These are phyloP conservation scores for Dactylella cylindrospora DNA, from an alignment of 2,329 filamentous ascomycete genomes.

Conservation along the genomic window DNA sequence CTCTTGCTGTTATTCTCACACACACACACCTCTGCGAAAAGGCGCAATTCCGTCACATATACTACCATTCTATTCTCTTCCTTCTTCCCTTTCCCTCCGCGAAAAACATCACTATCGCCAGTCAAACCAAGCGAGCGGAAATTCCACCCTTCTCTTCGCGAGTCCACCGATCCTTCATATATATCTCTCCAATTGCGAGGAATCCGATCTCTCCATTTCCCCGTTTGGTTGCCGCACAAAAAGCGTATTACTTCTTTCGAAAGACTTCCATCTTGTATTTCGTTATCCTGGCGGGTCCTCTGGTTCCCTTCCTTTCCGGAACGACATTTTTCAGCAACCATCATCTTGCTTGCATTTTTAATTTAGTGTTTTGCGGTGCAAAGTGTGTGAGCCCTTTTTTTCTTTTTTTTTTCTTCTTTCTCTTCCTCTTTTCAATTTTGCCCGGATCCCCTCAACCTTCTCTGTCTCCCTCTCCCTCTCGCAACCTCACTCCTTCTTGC, in stretches of 20 bases:
- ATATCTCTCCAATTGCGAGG: not conserved
- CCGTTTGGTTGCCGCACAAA: constrained; percentile 35
- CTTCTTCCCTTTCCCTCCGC: not conserved
- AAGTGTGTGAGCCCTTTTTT: constrained; percentile 19
- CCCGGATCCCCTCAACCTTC: no score
- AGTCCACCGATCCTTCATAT: not conserved
- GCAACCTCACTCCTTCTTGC: not conserved
- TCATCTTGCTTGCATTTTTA: not conserved
- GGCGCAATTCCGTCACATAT: no score
- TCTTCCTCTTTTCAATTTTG: not conserved
- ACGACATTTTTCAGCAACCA: no score
- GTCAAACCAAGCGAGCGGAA: not conserved
- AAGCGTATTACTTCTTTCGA: constrained; percentile 37
- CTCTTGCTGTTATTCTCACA: no score
- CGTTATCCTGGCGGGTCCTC: constrained; percentile 36
- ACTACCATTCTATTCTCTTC: not conserved
- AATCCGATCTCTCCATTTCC: not conserved
- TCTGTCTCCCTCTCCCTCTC: constrained; percentile 13
- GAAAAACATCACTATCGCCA: not conserved
- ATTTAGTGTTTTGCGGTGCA: not conserved
- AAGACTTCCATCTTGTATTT: no score
- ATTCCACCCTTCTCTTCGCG: not conserved
- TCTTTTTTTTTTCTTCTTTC: not conserved
- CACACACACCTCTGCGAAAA: no score
- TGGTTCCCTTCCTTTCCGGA: constrained; percentile 20